Evolutionary conservation across 208 protist species (phyloP).

Genomic region (Trypanosoma conorhini): DNA sequence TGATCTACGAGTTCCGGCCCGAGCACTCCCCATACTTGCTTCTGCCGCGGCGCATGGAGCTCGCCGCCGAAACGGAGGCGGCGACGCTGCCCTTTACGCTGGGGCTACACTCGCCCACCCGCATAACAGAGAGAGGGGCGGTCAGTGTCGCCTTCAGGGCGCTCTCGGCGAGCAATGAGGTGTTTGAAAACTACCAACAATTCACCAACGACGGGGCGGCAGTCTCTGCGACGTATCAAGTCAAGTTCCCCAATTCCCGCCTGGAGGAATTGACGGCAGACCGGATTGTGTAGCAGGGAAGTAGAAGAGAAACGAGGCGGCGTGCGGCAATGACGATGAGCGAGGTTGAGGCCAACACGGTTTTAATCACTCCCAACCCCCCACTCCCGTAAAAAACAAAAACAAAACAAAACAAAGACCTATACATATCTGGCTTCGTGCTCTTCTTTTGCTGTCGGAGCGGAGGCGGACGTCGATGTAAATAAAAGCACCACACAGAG

Average conservation of each 20-base stretch:
- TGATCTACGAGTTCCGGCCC: slow-evolving; percentile 53
- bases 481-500: no score
- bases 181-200: slow-evolving; percentile 53
- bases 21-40: slow-evolving; percentile 54
- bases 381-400: no score
- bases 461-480: no score
- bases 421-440: no score
- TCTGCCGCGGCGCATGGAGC: slow-evolving; percentile 42
- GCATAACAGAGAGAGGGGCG: slow-evolving; percentile 36
- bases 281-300: slow-evolving; percentile 23
- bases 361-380: no score
- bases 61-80: slow-evolving; percentile 4
- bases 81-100: slow-evolving; percentile 34
- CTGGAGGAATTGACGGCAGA: slow-evolving; percentile 19
- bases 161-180: slow-evolving; percentile 37
- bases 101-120: slow-evolving; percentile 47
- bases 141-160: slow-evolving; percentile 42
- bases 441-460: no score
- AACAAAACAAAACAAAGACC: no score
- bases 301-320: background rate
- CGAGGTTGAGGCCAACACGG: background rate
- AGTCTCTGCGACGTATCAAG: slow-evolving; percentile 35
- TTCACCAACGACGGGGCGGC: slow-evolving; percentile 41
- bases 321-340: background rate
- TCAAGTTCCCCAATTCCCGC: slow-evolving; percentile 24